Percentiles rank a stretch among this genome's conserved stretches.
phyloP scores from a whole-genome alignment of 2,329 filamentous ascomycete genomes.

The Arthrobotrys megalospora region DNA sequence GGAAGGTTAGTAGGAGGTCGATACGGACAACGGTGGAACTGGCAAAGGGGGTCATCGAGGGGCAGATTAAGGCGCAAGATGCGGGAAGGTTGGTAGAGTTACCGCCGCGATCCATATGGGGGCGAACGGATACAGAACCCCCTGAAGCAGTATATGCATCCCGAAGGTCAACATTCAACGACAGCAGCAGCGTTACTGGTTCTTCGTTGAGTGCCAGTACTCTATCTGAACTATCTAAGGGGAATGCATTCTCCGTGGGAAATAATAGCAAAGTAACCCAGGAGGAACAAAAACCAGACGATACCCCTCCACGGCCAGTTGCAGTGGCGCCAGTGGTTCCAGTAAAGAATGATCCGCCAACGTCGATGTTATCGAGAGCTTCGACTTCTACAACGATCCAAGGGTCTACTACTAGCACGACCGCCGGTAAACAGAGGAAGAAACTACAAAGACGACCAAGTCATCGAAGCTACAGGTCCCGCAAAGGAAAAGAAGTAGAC shows the following conservation, averaged over 20 bases:
- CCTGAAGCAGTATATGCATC: constrained; percentile 46
- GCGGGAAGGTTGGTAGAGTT: constrained; percentile 42
- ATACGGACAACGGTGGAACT: constrained; percentile 40
- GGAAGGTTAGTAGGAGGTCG: constrained; percentile 57
- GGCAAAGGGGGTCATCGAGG: constrained; percentile 40
- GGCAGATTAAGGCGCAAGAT: constrained; percentile 40
- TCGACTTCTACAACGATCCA: constrained; percentile 48
- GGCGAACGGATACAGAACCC: constrained; percentile 52
- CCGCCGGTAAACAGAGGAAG: constrained; percentile 40
- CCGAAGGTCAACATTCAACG: constrained; percentile 48
- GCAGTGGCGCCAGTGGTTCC: neutral
- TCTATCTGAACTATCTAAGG: constrained; percentile 53
- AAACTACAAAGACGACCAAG: constrained; percentile 50
- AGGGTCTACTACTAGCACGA: constrained; percentile 31
- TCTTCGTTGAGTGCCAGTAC: constrained; percentile 54
- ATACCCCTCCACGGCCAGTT: neutral
- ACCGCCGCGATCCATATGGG: constrained; percentile 46
- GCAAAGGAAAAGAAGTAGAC: constrained; percentile 27
- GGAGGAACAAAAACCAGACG: constrained; percentile 22
- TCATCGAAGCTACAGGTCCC: constrained; percentile 47
- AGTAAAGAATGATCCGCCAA: constrained; percentile 8
- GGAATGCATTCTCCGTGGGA: constrained; percentile 48
- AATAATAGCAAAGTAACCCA: constrained; percentile 57
- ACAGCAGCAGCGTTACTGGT: constrained; percentile 47
- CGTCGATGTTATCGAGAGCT: constrained; percentile 33